These are phyloP conservation scores for Larix kaempferi DNA, from an alignment of 75 land plant species.

Conservation along the genomic window DNA sequence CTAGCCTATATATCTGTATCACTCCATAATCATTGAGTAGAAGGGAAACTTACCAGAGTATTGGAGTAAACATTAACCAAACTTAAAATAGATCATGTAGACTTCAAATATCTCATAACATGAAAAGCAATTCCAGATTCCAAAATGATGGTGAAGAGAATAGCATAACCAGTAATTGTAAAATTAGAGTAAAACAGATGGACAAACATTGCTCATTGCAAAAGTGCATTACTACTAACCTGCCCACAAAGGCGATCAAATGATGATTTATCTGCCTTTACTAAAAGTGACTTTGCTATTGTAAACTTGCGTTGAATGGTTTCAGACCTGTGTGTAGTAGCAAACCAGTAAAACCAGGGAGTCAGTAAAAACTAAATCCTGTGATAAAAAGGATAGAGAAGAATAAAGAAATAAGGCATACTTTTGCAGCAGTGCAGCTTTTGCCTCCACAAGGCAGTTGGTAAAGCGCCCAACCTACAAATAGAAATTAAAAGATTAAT, in stretches of 20 bases:
- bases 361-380: neutral
- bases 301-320: slow-evolving; percentile 67
- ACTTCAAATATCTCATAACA: neutral
- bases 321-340: slow-evolving; percentile 54
- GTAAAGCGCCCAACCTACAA: slow-evolving; percentile 76
- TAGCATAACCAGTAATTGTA: neutral
- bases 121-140: neutral
- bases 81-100: neutral
- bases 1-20: slow-evolving; percentile 64
- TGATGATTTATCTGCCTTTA: slow-evolving; percentile 81
- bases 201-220: slow-evolving; percentile 12
- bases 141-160: neutral
- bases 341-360: slow-evolving; percentile 5
- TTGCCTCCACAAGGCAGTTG: slow-evolving; percentile 61
- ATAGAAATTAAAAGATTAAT: no score
- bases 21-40: neutral
- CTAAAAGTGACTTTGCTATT: slow-evolving; percentile 66
- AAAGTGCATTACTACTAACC: slow-evolving; percentile 25
- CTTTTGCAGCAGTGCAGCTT: slow-evolving; percentile 65
- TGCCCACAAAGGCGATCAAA: slow-evolving; percentile 76
- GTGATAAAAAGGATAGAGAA: neutral
- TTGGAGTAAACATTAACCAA: neutral
- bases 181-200: neutral
- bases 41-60: slow-evolving; percentile 5
- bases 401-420: slow-evolving; percentile 20